These are phyloP conservation scores for Nannochloropsis oceanica DNA, from an alignment of 108 stramenopile genomes.

Conservation along the genomic window DNA sequence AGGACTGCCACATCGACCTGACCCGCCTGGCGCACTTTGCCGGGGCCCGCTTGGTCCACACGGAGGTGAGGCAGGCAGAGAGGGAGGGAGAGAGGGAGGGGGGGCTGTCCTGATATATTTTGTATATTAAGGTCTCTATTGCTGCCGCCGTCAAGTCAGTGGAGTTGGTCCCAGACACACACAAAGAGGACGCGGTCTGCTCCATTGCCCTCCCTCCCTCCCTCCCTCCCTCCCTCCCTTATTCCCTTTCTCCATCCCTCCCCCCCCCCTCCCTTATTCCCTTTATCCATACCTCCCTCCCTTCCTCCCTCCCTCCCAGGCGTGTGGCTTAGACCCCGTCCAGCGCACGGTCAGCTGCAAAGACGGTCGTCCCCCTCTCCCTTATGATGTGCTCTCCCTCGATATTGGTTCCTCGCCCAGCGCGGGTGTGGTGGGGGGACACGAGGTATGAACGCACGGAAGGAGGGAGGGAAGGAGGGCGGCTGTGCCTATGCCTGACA, in stretches of 20 bases:
- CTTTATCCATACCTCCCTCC: no score
- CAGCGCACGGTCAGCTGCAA: conserved; percentile 24
- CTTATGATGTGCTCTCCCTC: conserved; percentile 49
- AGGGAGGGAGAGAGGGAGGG: neutral
- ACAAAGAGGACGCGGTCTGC: no score
- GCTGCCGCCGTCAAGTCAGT: no score
- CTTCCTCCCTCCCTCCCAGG: neutral
- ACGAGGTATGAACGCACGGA: no score
- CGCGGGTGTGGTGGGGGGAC: neutral
- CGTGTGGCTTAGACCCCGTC: conserved; percentile 19
- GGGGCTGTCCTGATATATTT: neutral
- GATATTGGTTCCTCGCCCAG: conserved; percentile 50
- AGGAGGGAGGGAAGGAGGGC: no score
- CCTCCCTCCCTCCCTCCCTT: neutral
- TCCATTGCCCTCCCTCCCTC: no score
- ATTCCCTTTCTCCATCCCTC: neutral
- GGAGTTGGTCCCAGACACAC: no score
- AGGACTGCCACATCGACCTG: conserved; percentile 61
- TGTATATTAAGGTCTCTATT: no score
- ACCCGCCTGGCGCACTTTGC: conserved; percentile 37
- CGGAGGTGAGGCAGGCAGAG: neutral
- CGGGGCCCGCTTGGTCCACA: conserved; percentile 22
- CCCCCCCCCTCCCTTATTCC: no score
- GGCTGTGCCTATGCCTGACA: no score
- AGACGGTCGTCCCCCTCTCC: conserved; percentile 41